phyloP scores from a whole-genome alignment of 805 yeast species.

The Saturnispora zaruensis region DNA sequence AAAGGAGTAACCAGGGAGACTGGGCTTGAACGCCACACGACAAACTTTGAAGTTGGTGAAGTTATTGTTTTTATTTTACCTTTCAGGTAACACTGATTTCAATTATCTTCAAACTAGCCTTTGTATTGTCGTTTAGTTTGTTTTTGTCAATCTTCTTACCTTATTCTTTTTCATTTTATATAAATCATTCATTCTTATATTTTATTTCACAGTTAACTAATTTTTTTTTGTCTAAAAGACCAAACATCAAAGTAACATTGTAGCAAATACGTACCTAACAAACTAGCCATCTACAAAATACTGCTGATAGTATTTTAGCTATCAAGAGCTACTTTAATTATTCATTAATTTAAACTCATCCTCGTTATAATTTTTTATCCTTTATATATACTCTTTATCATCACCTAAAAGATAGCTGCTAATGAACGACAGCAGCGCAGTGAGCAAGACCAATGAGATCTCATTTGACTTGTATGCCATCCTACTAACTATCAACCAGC shows the following conservation, averaged over 20 bases:
- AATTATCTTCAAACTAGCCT: no score
- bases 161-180: no score
- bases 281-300: no score
- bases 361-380: background rate
- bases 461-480: conserved; percentile 3
- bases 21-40: no score
- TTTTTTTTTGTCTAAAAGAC: background rate
- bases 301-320: no score
- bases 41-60: no score
- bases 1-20: background rate
- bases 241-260: background rate
- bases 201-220: background rate
- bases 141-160: no score
- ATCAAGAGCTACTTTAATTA: no score
- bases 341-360: no score
- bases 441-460: background rate
- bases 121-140: no score
- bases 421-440: background rate
- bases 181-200: background rate
- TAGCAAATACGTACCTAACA: background rate
- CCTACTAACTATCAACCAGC: conserved; percentile 2
- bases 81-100: no score
- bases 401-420: background rate
- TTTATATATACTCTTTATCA: background rate
- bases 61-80: no score